Evolutionary conservation across 441 rosid species (phyloP).

Genomic region (Erysimum pusillum): DNA sequence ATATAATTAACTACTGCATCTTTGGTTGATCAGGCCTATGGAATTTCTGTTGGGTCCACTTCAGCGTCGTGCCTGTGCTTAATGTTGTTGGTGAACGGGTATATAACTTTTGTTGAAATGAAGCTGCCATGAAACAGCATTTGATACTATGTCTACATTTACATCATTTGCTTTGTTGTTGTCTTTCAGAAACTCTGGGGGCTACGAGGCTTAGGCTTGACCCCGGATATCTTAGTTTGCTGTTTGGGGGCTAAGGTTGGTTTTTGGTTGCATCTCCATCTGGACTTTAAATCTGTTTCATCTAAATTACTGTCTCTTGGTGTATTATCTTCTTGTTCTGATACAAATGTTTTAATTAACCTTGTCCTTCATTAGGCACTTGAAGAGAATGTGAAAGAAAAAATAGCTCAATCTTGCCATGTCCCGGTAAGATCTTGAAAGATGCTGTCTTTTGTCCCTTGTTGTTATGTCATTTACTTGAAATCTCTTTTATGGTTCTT

Average conservation of each 20-base stretch:
- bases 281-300: neutral
- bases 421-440: constrained; percentile 77
- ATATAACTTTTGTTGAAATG: constrained; percentile 51
- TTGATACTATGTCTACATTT: constrained; percentile 44
- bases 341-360: neutral
- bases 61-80: constrained; percentile 95
- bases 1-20: constrained; percentile 20
- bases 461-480: constrained; percentile 7
- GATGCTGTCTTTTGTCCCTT: constrained; percentile 2
- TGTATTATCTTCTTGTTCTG: constrained; percentile 14
- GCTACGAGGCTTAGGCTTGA: constrained; percentile 84
- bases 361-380: constrained; percentile 60
- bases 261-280: constrained; percentile 23
- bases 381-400: constrained; percentile 73
- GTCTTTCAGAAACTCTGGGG: constrained; percentile 78
- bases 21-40: constrained; percentile 79
- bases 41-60: constrained; percentile 95
- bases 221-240: constrained; percentile 91
- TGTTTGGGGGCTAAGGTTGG: constrained; percentile 88
- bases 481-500: constrained; percentile 35
- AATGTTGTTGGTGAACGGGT: constrained; percentile 89
- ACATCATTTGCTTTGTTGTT: constrained; percentile 29
- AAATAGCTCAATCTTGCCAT: constrained; percentile 87
- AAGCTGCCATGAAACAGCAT: constrained; percentile 50
- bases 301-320: constrained; percentile 12